Conservation (phyloP, 176 grass and related monocot genomes). For the Ensete glaucum region DNA sequence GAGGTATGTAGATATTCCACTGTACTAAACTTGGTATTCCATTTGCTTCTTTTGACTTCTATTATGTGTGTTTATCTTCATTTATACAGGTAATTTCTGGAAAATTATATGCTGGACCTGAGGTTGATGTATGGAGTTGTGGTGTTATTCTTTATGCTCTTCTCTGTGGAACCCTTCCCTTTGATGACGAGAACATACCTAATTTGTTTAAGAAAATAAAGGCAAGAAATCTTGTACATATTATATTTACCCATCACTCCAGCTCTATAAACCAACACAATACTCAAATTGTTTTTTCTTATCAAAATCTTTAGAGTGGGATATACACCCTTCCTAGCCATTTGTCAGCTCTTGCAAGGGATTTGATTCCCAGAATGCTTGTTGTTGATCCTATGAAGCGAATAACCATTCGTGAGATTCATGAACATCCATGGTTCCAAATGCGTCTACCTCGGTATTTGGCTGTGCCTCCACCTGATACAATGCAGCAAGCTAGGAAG, state of each 20-base stretch:
- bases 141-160: slow-evolving; percentile 77
- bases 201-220: slow-evolving; percentile 83
- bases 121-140: slow-evolving; percentile 73
- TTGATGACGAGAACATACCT: slow-evolving; percentile 73
- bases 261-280: neutral
- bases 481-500: slow-evolving; percentile 58
- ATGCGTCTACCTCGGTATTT: slow-evolving; percentile 51
- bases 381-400: slow-evolving; percentile 67
- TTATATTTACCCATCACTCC: neutral
- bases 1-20: slow-evolving; percentile 28
- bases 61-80: slow-evolving; percentile 8
- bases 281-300: neutral
- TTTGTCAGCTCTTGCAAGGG: slow-evolving; percentile 48
- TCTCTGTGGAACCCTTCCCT: slow-evolving; percentile 66
- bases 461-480: slow-evolving; percentile 61
- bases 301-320: slow-evolving; percentile 32
- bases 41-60: neutral
- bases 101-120: slow-evolving; percentile 62
- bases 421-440: slow-evolving; percentile 60
- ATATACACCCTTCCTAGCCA: slow-evolving; percentile 71
- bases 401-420: slow-evolving; percentile 63
- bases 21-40: neutral
- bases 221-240: slow-evolving; percentile 26
- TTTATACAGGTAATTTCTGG: slow-evolving; percentile 59
- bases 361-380: slow-evolving; percentile 70